Percentiles rank a stretch among this genome's conserved stretches.
Conservation (phyloP, 148 eudicot genomes). For the Selenicereus undatus region DNA sequence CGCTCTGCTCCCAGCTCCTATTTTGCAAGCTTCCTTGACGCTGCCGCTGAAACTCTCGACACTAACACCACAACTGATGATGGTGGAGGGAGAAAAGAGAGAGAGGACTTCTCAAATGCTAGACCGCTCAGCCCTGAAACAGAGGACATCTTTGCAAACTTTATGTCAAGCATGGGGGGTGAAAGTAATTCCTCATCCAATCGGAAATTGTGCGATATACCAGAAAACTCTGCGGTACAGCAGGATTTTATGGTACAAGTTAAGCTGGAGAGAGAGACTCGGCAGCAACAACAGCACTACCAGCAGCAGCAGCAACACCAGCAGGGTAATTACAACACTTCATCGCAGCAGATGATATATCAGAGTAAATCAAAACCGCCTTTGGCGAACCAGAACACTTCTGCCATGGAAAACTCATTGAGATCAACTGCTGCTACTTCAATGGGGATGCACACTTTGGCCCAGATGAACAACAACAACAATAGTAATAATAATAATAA, state of each 20-base stretch:
- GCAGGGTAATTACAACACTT: conserved; percentile 29
- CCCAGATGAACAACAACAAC: conserved; percentile 34
- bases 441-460: conserved; percentile 24
- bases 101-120: conserved; percentile 39
- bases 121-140: conserved; percentile 61
- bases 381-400: conserved; percentile 28
- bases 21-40: conserved; percentile 53
- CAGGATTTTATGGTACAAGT: conserved; percentile 32
- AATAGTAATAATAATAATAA: conserved; percentile 22
- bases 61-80: conserved; percentile 20
- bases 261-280: conserved; percentile 46
- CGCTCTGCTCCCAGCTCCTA: conserved; percentile 93
- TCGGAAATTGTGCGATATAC: conserved; percentile 27
- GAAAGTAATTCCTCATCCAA: conserved; percentile 16
- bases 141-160: conserved; percentile 45
- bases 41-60: conserved; percentile 23
- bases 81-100: conserved; percentile 24
- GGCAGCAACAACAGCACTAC: not conserved
- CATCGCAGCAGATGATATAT: conserved; percentile 42
- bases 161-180: conserved; percentile 36
- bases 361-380: conserved; percentile 37
- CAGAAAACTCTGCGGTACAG: conserved; percentile 27
- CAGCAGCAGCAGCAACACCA: conserved; percentile 1
- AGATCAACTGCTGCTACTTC: conserved; percentile 14
- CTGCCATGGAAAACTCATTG: conserved; percentile 22